Base-by-base conservation (phyloP, 1,139 yeast genomes). In the Yamadazyma sp. region DNA sequence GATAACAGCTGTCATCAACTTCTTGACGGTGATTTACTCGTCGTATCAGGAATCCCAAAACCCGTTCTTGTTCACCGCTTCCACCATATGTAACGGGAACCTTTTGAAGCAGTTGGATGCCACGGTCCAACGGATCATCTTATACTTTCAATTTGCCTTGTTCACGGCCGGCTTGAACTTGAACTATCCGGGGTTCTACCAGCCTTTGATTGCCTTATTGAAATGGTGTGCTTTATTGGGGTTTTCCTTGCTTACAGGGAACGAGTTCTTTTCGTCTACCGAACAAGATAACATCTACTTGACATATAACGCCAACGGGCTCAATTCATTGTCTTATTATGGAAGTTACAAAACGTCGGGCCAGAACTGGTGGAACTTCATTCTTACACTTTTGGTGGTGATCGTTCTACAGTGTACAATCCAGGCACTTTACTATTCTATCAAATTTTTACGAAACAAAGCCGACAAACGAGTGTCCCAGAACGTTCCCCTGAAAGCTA, bases 31-130 rank as follows among this genome's bases (percentile, higher is more conserved):
- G 39, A 56, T 71, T 10, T 59, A 66, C 44, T 79, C 85, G 35
- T 79, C 83, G 1, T 75, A 81, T 64, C 83, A 81, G 46, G 87
- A 83, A 49, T 73, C 87, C 1, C 61, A 72, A 8, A 77, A 81
- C 47, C 79, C 82, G 2, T 79, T 77, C 45, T 55, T 80, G 28
- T 72, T 77, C 56, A 65, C 68, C 25, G 83, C 84, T 5, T 79
- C 86, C 7, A 75, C 80, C 23, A 78, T 81, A 40, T 80, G 84
- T 53, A 81, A 81, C 52, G 76, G 68, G 23, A 70, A 80, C 16
- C 66, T 82, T 27, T 60, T 81, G 36, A 69, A 74, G 34, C 81
- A 81, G 40, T 55, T 79, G 41, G 82, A 80, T 35, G 85, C 87
- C 1, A 72, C 77, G 6, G 66, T 72, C 10, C 64, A 70, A 4